Percentiles rank a stretch among this genome's conserved stretches.
phyloP scores from a whole-genome alignment of 192 early-diverging fungal genomes.

The Spizellomyces sp. region DNA sequence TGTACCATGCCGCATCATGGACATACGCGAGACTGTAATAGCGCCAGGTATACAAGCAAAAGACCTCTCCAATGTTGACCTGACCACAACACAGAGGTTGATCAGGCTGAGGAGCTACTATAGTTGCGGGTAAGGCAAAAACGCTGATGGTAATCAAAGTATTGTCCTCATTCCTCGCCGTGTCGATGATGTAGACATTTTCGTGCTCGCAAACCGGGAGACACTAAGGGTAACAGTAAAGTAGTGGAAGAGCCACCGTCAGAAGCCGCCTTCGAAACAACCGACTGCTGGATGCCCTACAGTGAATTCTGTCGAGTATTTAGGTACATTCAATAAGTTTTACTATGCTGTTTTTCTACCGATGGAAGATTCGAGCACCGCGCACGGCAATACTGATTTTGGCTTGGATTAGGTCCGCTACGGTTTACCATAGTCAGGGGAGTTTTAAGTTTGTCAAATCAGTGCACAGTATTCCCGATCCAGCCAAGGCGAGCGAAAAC shows the following conservation, averaged over 20 bases:
- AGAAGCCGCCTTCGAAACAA: slow-evolving; percentile 35
- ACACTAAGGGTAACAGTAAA: slow-evolving; percentile 25
- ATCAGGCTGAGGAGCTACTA: slow-evolving; percentile 38
- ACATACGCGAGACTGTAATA: slow-evolving; percentile 19
- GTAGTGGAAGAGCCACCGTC: slow-evolving; percentile 26
- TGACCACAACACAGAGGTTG: slow-evolving; percentile 31
- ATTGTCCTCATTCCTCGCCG: no score
- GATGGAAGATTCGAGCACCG: not conserved
- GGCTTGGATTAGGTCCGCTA: slow-evolving; percentile 2
- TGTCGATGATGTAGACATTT: not conserved
- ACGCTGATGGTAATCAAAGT: no score
- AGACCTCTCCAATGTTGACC: slow-evolving; percentile 19
- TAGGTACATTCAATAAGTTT: slow-evolving; percentile 20
- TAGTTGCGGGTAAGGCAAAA: slow-evolving; percentile 24
- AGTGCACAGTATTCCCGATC: slow-evolving; percentile 47
- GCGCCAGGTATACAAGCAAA: not conserved
- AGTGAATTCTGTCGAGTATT: slow-evolving; percentile 42
- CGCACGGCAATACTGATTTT: not conserved
- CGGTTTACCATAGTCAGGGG: slow-evolving; percentile 49
- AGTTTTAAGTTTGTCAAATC: slow-evolving; percentile 51
- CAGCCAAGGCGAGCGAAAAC: slow-evolving; percentile 42
- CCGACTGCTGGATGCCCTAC: slow-evolving; percentile 37
- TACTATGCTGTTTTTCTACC: not conserved
- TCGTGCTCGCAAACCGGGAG: slow-evolving; percentile 15
- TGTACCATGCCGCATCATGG: slow-evolving; percentile 37